These are phyloP conservation scores for Colletotrichum sansevieriae DNA, from an alignment of 2,329 filamentous ascomycete species.

Conservation along the genomic window DNA sequence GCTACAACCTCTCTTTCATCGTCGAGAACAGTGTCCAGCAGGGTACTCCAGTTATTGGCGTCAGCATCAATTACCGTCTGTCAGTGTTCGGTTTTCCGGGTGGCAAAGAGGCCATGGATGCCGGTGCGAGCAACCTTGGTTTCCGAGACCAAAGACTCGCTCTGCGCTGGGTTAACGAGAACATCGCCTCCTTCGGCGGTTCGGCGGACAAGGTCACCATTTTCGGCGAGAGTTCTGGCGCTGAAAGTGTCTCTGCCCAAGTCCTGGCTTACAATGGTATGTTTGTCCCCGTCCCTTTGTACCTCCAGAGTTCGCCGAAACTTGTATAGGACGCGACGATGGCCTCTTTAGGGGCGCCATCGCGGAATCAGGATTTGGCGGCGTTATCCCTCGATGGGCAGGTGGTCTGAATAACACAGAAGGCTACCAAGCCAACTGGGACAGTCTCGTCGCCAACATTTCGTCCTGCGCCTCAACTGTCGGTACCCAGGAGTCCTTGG, in stretches of 20 bases:
- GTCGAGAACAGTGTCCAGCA: constrained; percentile 61
- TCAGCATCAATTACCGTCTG: constrained; percentile 64
- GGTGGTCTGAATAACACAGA: constrained; percentile 49
- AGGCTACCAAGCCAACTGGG: constrained; percentile 46
- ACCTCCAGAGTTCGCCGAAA: background rate
- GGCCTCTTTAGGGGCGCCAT: constrained; percentile 65
- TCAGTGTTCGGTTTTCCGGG: constrained; percentile 62
- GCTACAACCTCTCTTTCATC: constrained; percentile 73
- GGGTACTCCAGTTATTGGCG: constrained; percentile 61
- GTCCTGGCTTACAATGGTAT: constrained; percentile 61
- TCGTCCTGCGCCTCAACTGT: constrained; percentile 46
- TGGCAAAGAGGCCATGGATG: constrained; percentile 54
- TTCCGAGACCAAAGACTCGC: constrained; percentile 62
- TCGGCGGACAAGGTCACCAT: constrained; percentile 61
- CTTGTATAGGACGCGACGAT: constrained; percentile 56
- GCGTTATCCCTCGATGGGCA: constrained; percentile 46
- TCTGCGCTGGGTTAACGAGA: constrained; percentile 62
- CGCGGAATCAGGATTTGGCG: constrained; percentile 60
- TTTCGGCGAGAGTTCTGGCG: constrained; percentile 65
- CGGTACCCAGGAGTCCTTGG: constrained; percentile 45
- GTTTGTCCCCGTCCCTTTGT: background rate
- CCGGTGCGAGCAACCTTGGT: constrained; percentile 63
- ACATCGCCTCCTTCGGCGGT: constrained; percentile 60
- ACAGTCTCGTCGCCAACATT: constrained; percentile 46
- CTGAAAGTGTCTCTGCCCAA: constrained; percentile 59